Base-by-base conservation (phyloP, 345 rosid species). In the Gossypium bickii region DNA sequence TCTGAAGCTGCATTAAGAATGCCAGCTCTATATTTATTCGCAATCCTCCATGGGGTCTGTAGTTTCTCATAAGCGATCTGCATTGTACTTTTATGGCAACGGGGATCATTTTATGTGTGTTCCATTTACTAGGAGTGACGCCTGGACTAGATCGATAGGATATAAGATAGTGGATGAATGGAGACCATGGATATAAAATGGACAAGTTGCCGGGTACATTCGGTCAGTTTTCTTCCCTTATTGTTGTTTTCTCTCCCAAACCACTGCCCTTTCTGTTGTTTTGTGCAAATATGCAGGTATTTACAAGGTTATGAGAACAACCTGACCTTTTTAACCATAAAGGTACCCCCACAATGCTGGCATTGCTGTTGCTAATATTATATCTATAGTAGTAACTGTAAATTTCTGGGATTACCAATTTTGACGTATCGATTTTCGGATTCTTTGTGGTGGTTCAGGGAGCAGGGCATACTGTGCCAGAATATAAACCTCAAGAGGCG, bases 21-120 rank as follows among this genome's bases (percentile, higher is more conserved):
- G 1, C 7, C 6, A 34, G 7, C 41, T 34, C 41, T 34, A 34
- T 34, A 34, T 34, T 47, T 47, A 47, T 47, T 47, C 51, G 13
- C 13, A 11, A 47, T 47, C 13, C 4, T 29, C 66, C 2, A 7
- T 16, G 17, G 18, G 22, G 3, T 51, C 27, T 27, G 22, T 20
- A 18, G 47, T 43, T 57, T 41, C 53, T 68, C 52, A 53, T 56
- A 70, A 64, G 67, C 55, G 51, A 67, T 62, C 10, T 59, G n/a
- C 24, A 48, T 55, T 63, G 24, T 6, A 57, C 41, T 67, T 10
- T 45, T 38, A 7, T 66, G 69, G 80, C 80, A 94, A 97, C 4
- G 98, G 95, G 64, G 98, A 94, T 87, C 97, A 94, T 65, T 97
- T 91, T 77, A 87, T 94, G 97, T 92, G 97, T 56, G 90, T 94